Evolutionary conservation across 345 rosid genomes (phyloP).

Genomic region (Fremontodendron californicum): DNA sequence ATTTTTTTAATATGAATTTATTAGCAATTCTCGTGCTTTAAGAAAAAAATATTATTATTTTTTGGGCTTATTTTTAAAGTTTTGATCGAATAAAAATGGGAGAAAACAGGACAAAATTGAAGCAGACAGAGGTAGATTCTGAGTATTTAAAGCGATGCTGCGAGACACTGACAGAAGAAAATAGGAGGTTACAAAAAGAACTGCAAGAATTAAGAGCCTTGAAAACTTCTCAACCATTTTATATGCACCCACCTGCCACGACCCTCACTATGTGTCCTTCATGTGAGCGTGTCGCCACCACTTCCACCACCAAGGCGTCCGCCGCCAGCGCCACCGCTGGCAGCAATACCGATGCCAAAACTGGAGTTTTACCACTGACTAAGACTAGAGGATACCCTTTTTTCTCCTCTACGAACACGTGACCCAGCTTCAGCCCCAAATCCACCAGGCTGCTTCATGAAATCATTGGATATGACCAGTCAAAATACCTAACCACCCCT

Average conservation of each 20-base stretch:
- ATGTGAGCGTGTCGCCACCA: conserved; percentile 83
- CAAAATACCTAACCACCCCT: neutral
- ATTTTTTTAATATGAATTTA: too few relatives aligned
- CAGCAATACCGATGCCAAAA: neutral
- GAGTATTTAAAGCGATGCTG: conserved; percentile 88
- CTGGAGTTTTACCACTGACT: too few relatives aligned
- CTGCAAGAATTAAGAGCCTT: conserved; percentile 76
- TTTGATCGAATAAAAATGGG: neutral
- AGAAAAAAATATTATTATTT: too few relatives aligned
- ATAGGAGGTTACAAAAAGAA: conserved; percentile 81
- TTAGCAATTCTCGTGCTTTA: too few relatives aligned
- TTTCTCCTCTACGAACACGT: conserved; percentile 19
- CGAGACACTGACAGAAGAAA: conserved; percentile 85
- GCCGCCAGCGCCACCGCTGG: neutral
- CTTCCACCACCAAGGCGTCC: conserved; percentile 16
- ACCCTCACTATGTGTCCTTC: conserved; percentile 99
- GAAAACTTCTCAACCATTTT: conserved; percentile 77
- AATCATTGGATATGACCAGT: neutral
- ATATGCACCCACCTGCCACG: conserved; percentile 94
- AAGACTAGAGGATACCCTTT: conserved; percentile 25
- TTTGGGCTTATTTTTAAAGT: neutral
- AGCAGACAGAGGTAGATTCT: conserved; percentile 94
- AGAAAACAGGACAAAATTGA: conserved; percentile 69
- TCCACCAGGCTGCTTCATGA: conserved; percentile 32
- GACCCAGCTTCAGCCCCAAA: conserved; percentile 22